Percentiles rank a stretch among this genome's conserved stretches.
Evolutionary conservation across 78 protist species (phyloP).

Genomic region (Cavenderia fasciculata): DNA sequence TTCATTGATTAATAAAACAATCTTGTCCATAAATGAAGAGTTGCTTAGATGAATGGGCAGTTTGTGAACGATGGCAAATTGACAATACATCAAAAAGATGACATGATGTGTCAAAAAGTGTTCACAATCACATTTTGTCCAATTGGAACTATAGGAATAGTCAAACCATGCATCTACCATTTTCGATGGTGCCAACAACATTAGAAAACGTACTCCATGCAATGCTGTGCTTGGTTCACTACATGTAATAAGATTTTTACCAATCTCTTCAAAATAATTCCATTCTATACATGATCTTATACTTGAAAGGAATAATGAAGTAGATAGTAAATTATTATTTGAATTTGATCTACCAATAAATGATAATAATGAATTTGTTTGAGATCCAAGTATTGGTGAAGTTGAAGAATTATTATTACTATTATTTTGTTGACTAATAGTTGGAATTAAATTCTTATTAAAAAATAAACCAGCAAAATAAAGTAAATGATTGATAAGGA

Average conservation of each 20-base stretch:
- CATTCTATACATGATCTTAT: background rate
- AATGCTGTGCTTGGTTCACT: conserved; percentile 33
- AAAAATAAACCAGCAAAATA: conserved; percentile 48
- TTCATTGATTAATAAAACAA: conserved; percentile 57
- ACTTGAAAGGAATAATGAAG: background rate
- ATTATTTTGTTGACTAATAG: background rate
- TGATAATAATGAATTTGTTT: too few species aligned
- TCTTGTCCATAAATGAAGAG: conserved; percentile 40
- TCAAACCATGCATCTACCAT: background rate
- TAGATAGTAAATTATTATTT: too few species aligned
- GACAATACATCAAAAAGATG: conserved; percentile 47
- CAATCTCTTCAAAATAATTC: conserved; percentile 4
- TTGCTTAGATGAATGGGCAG: background rate
- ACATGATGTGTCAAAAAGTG: conserved; percentile 59
- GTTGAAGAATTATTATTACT: too few species aligned
- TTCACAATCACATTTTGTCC: conserved; percentile 54
- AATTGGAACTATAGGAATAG: conserved; percentile 9
- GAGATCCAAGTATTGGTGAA: too few species aligned
- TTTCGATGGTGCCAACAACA: conserved; percentile 1
- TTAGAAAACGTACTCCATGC: conserved; percentile 33
- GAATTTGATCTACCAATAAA: too few species aligned
- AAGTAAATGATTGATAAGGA: conserved; percentile 45
- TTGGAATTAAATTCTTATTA: conserved; percentile 26
- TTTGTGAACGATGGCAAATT: conserved; percentile 5
- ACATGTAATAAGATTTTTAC: background rate